Conservation (phyloP, 2,329 filamentous ascomycete species). For the Atkinsonella hypoxylon region DNA sequence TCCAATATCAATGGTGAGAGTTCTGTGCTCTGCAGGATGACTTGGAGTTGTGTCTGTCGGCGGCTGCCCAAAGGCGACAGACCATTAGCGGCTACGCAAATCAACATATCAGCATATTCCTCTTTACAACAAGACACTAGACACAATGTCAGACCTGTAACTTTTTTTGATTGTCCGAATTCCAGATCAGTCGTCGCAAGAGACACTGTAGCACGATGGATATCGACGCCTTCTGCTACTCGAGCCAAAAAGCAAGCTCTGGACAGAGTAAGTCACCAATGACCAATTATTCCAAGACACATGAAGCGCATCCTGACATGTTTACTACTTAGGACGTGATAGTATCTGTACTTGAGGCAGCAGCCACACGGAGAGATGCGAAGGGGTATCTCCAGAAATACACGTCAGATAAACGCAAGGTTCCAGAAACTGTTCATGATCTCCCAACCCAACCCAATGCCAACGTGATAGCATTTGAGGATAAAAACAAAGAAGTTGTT, state of each 20-base stretch:
- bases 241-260: conserved; percentile 20
- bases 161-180: not conserved
- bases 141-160: conserved; percentile 1
- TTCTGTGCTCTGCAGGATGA: conserved; percentile 23
- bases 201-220: conserved; percentile 10
- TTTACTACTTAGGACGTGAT: conserved; percentile 60
- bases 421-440: not conserved
- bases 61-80: conserved; percentile 20
- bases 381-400: conserved; percentile 87
- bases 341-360: conserved; percentile 74
- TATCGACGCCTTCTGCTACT: conserved; percentile 19
- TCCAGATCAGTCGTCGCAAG: not conserved
- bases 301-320: not conserved
- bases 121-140: not conserved
- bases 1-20: conserved; percentile 1
- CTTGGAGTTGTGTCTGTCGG: conserved; percentile 26
- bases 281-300: not conserved
- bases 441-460: not conserved
- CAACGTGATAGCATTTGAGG: not conserved
- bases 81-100: conserved; percentile 1
- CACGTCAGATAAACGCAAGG: conserved; percentile 24
- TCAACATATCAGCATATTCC: conserved; percentile 3
- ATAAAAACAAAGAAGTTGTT: conserved; percentile 13
- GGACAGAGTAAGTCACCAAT: conserved; percentile 17
- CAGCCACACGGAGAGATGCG: conserved; percentile 85